phyloP scores from a whole-genome alignment of 768 basidiomycete genomes.

The Tulasnella sp. region DNA sequence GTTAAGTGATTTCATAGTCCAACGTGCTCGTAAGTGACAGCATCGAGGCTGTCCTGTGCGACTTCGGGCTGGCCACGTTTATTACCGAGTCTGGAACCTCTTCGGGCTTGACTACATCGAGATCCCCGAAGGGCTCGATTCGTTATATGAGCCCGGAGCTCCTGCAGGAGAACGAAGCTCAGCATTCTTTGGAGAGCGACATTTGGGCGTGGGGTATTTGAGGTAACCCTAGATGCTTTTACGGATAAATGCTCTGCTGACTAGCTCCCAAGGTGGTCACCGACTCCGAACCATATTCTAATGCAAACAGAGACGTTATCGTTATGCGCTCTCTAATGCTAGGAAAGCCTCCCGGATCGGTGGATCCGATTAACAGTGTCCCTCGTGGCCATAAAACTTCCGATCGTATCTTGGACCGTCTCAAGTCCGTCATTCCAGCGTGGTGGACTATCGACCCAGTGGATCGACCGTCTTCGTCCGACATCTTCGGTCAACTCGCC shows the following conservation, averaged over 20 bases:
- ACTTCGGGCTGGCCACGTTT: constrained; percentile 5
- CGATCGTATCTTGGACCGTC: not conserved
- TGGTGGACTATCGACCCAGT: not conserved
- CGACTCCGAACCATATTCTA: not conserved
- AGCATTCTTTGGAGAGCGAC: not conserved
- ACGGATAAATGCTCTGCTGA: not conserved
- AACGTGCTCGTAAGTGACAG: not conserved
- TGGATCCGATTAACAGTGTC: not conserved
- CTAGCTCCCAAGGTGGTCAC: not conserved
- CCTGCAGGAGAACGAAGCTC: not conserved
- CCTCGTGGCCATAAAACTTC: not conserved
- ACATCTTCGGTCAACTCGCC: not conserved
- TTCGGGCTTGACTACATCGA: not conserved
- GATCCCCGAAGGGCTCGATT: not conserved
- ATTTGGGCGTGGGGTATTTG: not conserved
- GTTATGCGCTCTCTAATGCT: not conserved
- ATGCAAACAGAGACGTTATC: not conserved
- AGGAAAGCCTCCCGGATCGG: not conserved
- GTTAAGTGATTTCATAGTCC: not conserved
- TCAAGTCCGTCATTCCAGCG: not conserved
- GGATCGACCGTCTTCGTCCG: not conserved
- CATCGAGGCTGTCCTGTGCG: not conserved
- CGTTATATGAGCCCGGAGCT: constrained; percentile 4
- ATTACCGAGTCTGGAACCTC: not conserved
- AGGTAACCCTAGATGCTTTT: not conserved